Evolutionary conservation across 176 grass and related monocot genomes (phyloP).

Genomic region (Pharus latifolius): DNA sequence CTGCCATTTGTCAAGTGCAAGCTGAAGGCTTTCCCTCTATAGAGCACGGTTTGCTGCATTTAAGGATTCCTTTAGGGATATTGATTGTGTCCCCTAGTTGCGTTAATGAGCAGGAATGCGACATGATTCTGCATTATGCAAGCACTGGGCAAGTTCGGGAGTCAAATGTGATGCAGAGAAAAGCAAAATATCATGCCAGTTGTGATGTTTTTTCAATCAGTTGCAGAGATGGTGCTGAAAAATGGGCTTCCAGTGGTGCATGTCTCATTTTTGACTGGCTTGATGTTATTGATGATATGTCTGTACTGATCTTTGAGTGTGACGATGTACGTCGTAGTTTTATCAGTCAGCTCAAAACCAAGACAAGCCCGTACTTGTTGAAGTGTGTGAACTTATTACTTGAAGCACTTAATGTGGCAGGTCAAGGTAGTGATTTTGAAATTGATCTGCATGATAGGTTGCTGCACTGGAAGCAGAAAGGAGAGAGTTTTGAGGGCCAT

Average conservation of each 20-base stretch:
- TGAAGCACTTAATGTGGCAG: conserved; percentile 7
- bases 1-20: neutral
- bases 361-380: conserved; percentile 40
- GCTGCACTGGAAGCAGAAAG: conserved; percentile 43
- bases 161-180: conserved; percentile 20
- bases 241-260: conserved; percentile 43
- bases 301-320: conserved; percentile 44
- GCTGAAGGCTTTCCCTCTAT: conserved; percentile 1
- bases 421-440: conserved; percentile 22
- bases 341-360: conserved; percentile 52
- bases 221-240: conserved; percentile 13
- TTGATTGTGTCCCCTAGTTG: conserved; percentile 33
- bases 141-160: conserved; percentile 35
- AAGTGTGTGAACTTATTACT: conserved; percentile 44
- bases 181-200: conserved; percentile 1
- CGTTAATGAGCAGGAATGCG: conserved; percentile 38
- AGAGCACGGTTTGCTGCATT: conserved; percentile 37
- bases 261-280: conserved; percentile 51
- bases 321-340: conserved; percentile 37
- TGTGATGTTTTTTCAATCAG: conserved; percentile 3
- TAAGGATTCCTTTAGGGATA: conserved; percentile 55
- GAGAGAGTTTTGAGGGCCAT: conserved; percentile 18
- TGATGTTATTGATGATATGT: conserved; percentile 57
- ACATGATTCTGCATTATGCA: conserved; percentile 52
- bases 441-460: conserved; percentile 58